Conservation (phyloP, 1,284 basidiomycete genomes). For the Trichosporon inkin region DNA sequence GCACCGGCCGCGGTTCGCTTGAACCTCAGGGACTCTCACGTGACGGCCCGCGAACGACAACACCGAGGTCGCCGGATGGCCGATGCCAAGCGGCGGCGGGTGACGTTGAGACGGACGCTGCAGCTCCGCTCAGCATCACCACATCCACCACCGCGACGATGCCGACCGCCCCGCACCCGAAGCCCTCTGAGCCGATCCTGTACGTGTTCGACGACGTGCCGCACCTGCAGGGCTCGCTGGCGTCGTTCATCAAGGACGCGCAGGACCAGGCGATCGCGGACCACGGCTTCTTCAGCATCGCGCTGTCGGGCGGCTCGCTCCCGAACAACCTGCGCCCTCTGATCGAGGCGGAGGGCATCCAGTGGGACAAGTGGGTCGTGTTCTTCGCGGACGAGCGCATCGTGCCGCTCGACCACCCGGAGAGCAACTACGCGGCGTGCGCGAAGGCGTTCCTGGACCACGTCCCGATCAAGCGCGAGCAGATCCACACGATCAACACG, state of each 20-base stretch:
- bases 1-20: too few species aligned
- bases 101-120: neutral
- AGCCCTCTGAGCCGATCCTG: conserved; percentile 59
- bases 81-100: neutral
- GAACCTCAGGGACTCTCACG: neutral
- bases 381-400: conserved; percentile 95
- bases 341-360: conserved; percentile 62
- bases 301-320: conserved; percentile 88
- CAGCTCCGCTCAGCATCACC: neutral
- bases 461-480: conserved; percentile 64
- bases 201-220: conserved; percentile 62
- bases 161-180: conserved; percentile 38
- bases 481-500: conserved; percentile 83
- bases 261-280: conserved; percentile 86
- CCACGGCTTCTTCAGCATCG: conserved; percentile 84
- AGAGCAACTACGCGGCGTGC: conserved; percentile 85
- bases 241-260: conserved; percentile 76
- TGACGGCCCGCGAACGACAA: neutral
- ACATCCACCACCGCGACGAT: conserved; percentile 14
- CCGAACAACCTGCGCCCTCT: conserved; percentile 77
- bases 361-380: conserved; percentile 97
- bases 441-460: conserved; percentile 72
- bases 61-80: too few species aligned
- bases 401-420: conserved; percentile 84
- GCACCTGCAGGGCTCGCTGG: conserved; percentile 61